phyloP scores from a whole-genome alignment of 2,329 filamentous ascomycete species.

The Capronia americana region DNA sequence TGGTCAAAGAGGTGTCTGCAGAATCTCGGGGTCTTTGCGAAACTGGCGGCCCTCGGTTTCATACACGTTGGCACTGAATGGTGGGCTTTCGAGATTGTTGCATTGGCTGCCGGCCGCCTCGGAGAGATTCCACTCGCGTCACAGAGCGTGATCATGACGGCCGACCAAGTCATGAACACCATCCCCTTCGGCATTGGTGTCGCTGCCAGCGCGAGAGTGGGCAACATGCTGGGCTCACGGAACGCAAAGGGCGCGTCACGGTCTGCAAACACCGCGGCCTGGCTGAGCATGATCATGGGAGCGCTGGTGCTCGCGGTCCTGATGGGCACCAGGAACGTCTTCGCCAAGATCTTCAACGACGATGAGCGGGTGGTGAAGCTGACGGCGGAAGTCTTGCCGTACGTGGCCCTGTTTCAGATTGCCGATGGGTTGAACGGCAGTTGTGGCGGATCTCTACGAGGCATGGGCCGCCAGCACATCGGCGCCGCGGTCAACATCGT shows the following conservation, averaged over 20 bases:
- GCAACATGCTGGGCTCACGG: constrained; percentile 76
- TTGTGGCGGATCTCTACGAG: constrained; percentile 79
- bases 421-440: constrained; percentile 85
- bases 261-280: constrained; percentile 76
- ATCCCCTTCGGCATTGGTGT: constrained; percentile 88
- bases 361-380: constrained; percentile 73
- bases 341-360: constrained; percentile 81
- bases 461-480: constrained; percentile 86
- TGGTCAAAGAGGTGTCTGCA: constrained; percentile 68
- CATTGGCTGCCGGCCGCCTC: constrained; percentile 78
- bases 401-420: constrained; percentile 87
- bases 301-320: constrained; percentile 70
- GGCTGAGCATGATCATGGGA: constrained; percentile 74
- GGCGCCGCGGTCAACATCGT: constrained; percentile 81
- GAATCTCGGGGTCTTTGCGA: constrained; percentile 73
- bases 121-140: constrained; percentile 81
- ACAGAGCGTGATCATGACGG: constrained; percentile 88
- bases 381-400: constrained; percentile 81
- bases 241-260: constrained; percentile 70
- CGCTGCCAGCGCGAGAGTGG: constrained; percentile 76
- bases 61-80: constrained; percentile 88
- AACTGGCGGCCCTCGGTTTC: constrained; percentile 76
- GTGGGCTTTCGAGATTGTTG: constrained; percentile 94
- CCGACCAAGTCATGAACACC: constrained; percentile 82
- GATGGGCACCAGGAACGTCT: constrained; percentile 73